Evolutionary conservation across 2,329 filamentous ascomycete species (phyloP), one percentile per base, ranked within the genome.

Genomic region (Beauveria bassiana): DNA sequence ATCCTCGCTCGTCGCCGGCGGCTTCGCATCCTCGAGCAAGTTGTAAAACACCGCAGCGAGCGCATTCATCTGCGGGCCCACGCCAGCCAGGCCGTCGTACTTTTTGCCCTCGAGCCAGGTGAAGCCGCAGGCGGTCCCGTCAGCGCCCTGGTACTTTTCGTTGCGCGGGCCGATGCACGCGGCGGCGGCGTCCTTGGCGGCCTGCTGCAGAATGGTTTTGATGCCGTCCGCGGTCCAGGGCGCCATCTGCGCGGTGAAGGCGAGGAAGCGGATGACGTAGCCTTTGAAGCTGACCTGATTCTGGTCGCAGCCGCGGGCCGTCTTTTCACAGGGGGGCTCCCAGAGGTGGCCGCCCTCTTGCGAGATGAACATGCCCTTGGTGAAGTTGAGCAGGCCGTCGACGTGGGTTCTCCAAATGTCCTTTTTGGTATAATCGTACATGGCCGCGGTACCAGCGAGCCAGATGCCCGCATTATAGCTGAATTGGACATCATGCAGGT

Each of bases 241-340:
- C 1, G 81, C 83, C 68, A 86, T 70, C 69, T 82, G 79, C 5
- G 79, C 73, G 1, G 83, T 81, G n/a, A 75, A 76, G 0, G 83
- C 79, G 70, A 87, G 73, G 84, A 87, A 92, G 49, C 89, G 86
- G 24, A 84, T 74, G 24, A 91, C 77, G 72, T 90, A 91, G 12
- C 86, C 88, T 74, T 92, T 92, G 83, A 91, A 92, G 52, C 81
- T 85, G 68, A 82, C 81, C 75, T 91, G 87, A 71, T 92, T 88
- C 65, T 79, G 79, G 74, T 90, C 42, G 28, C 51, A 47, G 60
- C 75, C 74, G 62, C 72, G 73, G 9, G 72, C 73, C 45, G 46
- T 45, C 28, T 5, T 38, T 75, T 92, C 89, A 75, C 89, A 93
- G 28, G 83, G 81, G 64, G 79, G 79, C 74, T 92, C 89, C 67